Percentiles rank a stretch among this genome's conserved stretches.
phyloP scores from a whole-genome alignment of 352 stramenopile species.

The Pythium myriotylum region DNA sequence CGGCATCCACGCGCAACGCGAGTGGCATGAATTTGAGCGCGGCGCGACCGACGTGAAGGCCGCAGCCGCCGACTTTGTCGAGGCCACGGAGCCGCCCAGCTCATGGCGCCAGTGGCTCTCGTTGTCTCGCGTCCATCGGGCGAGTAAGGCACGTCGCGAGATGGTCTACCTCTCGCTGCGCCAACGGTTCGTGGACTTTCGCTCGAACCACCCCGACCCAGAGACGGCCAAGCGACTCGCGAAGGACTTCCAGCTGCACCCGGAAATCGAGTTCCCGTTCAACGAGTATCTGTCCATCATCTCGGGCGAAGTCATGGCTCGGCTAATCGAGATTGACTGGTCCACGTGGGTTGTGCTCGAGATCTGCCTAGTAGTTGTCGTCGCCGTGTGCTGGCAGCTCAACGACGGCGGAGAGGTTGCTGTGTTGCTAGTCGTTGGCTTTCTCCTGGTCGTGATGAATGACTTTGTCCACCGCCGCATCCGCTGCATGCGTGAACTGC shows the following conservation, averaged over 20 bases:
- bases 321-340: constrained; percentile 74
- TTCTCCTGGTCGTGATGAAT: constrained; percentile 51
- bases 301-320: constrained; percentile 71
- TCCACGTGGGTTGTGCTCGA: constrained; percentile 61
- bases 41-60: constrained; percentile 48
- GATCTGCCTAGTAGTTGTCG: constrained; percentile 44
- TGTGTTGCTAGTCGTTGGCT: constrained; percentile 40
- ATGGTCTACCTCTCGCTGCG: constrained; percentile 67
- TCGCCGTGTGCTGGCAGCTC: constrained; percentile 45
- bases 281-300: constrained; percentile 82
- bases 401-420: constrained; percentile 42
- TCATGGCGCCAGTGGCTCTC: constrained; percentile 45
- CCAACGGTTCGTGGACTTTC: constrained; percentile 66
- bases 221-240: constrained; percentile 40
- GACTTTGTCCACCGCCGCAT: constrained; percentile 52
- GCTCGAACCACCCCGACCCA: constrained; percentile 69
- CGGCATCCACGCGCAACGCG: constrained; percentile 60
- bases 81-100: constrained; percentile 47
- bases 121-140: constrained; percentile 30
- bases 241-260: constrained; percentile 68
- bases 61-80: constrained; percentile 62
- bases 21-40: constrained; percentile 78
- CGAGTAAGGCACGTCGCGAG: constrained; percentile 49
- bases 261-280: constrained; percentile 63
- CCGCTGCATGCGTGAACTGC: constrained; percentile 47